Percentiles rank a stretch among this genome's conserved stretches.
phyloP scores from a whole-genome alignment of 371 early-diverging fungal species.

The Encephalitozoon hellem region DNA sequence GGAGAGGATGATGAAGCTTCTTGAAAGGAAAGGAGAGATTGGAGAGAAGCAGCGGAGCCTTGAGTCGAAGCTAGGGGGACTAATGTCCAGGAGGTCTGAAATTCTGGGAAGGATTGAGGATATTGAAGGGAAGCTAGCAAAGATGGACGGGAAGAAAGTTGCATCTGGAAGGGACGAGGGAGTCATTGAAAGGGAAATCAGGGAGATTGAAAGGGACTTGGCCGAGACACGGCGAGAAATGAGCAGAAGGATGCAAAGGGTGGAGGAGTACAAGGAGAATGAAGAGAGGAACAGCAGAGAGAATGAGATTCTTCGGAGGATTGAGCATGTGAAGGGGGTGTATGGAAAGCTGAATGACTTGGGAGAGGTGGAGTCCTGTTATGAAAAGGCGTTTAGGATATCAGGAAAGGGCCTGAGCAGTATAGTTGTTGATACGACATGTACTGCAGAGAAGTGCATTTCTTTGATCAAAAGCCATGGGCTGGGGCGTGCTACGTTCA shows the following conservation, averaged over 20 bases:
- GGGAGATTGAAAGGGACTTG: conserved; percentile 20
- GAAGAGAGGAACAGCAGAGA: conserved; percentile 33
- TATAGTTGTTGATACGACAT: conserved; percentile 87
- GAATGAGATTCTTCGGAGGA: conserved; percentile 25
- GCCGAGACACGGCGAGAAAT: conserved; percentile 25
- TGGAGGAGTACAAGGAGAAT: conserved; percentile 13
- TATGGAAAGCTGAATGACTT: conserved; percentile 83
- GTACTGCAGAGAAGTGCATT: conserved; percentile 78
- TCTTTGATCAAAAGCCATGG: conserved; percentile 73
- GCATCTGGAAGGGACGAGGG: conserved; percentile 43
- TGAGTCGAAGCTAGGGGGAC: neutral
- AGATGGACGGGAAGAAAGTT: conserved; percentile 59
- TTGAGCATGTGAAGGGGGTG: conserved; percentile 50
- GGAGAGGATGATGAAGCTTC: conserved; percentile 59
- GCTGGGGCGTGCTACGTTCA: conserved; percentile 78
- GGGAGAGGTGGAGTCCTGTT: conserved; percentile 81
- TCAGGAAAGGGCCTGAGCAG: conserved; percentile 74
- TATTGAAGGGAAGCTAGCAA: conserved; percentile 60
- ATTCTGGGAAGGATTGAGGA: conserved; percentile 65
- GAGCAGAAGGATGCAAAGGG: conserved; percentile 24
- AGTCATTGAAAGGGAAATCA: conserved; percentile 29
- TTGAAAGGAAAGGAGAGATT: conserved; percentile 9
- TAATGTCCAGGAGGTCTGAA: neutral
- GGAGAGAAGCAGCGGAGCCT: neutral
- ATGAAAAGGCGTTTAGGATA: conserved; percentile 87